Conservation (phyloP, 805 yeast species). For the Alloascoidea hylecoeti region DNA sequence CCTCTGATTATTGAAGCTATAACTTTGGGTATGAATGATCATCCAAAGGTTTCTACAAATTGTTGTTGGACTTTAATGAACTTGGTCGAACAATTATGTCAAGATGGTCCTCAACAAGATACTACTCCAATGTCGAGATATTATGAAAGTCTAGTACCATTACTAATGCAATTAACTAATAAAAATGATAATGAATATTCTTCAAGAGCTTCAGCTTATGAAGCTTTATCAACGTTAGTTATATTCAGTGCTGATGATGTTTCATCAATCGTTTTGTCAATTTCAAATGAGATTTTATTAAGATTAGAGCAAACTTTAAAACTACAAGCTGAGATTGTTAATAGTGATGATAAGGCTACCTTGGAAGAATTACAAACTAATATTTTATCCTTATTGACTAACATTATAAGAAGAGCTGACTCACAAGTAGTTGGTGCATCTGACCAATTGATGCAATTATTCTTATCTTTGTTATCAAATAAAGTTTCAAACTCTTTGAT, state of each 20-base stretch:
- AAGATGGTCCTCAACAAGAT: constrained; percentile 28
- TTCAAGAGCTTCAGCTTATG: constrained; percentile 92
- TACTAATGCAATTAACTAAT: constrained; percentile 53
- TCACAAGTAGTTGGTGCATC: constrained; percentile 50
- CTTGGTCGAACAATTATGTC: constrained; percentile 65
- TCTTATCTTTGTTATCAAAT: constrained; percentile 57
- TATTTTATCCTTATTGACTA: constrained; percentile 60
- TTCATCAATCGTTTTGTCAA: constrained; percentile 48
- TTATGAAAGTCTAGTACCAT: constrained; percentile 55
- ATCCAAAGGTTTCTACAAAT: constrained; percentile 89
- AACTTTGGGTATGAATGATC: constrained; percentile 71
- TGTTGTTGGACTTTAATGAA: constrained; percentile 97
- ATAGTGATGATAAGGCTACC: constrained; percentile 59
- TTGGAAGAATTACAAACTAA: constrained; percentile 85
- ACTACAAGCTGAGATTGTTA: constrained; percentile 41
- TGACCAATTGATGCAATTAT: constrained; percentile 74
- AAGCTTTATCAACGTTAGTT: constrained; percentile 77
- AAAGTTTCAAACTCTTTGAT: constrained; percentile 56
- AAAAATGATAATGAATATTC: constrained; percentile 73
- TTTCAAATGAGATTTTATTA: constrained; percentile 61
- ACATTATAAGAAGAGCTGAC: constrained; percentile 72
- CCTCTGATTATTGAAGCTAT: constrained; percentile 65
- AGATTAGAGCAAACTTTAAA: constrained; percentile 59
- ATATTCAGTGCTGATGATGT: constrained; percentile 60
- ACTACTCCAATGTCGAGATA: constrained; percentile 62